Evolutionary conservation across 805 yeast genomes (phyloP), one percentile per base, ranked within the genome.

Genomic region (Saturnispora saitoi): DNA sequence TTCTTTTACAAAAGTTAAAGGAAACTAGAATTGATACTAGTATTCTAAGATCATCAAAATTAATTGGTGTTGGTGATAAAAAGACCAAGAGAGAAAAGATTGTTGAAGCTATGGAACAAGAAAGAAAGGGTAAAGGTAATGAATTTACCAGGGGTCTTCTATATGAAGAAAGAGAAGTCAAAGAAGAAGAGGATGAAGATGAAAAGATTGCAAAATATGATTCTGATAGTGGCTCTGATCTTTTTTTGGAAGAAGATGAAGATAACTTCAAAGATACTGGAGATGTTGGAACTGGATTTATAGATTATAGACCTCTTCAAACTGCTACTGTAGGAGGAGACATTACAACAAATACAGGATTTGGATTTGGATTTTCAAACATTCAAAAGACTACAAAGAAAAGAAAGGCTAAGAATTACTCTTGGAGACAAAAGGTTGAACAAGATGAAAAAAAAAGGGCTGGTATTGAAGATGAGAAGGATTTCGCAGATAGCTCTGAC

Each of bases 41-140:
- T 0, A 56, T 78, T 11, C 70, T 88, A 54, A 81, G 78, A 24
- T 81, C 93, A 32, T 77, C 95, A 19, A 89, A 88, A 60, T 72
- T 75, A 4, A 73, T 91, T 44, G 98, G 98, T 44, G 75, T 78
- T 14, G 91, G 89, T 12, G 55, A 51, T 14, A 70, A 67, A 47
- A 71, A 69, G 45, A 85, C 95, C 1, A 78, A 76, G 54, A 74
- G 71, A 47, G 90, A 86, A 58, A 77, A 76, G 51, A 75, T 87
- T 66, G 66, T 74, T n/a, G 91, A 86, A 58, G 95, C 95, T 0
- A 61, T 86, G 48, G 76, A 76, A 46, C 66, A 82, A 37, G 96
- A 88, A 58, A 72, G 72, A 50, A 81, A 79, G 58, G 95, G 95
- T 2, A 70, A 83, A 50, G 83, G 77, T 1, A 77, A 76, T 60